These are phyloP conservation scores for Cyclocybe aegerita DNA, from an alignment of 768 basidiomycete genomes.

Conservation along the genomic window DNA sequence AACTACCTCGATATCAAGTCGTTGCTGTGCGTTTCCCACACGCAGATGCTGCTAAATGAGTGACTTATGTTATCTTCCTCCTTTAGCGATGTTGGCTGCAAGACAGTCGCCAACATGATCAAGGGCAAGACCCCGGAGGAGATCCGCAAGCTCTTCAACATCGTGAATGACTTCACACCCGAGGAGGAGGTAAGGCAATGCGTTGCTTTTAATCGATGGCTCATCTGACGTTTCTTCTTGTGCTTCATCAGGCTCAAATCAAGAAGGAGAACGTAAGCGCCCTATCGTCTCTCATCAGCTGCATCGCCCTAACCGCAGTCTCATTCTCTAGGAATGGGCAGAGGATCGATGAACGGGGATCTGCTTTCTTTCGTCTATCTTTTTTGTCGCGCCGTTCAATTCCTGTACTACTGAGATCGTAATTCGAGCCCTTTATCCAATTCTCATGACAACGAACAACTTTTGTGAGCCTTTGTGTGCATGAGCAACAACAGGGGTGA, in stretches of 20 bases:
- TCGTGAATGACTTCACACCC: constrained; percentile 97
- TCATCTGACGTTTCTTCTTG: constrained; percentile 9
- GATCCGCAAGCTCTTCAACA: constrained; percentile 97
- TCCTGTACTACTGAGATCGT: constrained; percentile 13
- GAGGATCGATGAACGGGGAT: constrained; percentile 70
- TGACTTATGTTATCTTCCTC: constrained; percentile 1
- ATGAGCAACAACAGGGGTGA: background rate
- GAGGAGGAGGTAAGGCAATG: constrained; percentile 84
- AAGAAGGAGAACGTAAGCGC: constrained; percentile 95
- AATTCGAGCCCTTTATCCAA: constrained; percentile 8
- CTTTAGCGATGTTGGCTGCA: constrained; percentile 91
- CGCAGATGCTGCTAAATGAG: background rate
- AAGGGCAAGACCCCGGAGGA: constrained; percentile 99
- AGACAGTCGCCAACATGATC: constrained; percentile 99
- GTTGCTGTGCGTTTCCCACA: constrained; percentile 68
- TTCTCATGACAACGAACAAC: background rate
- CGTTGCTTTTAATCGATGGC: constrained; percentile 6
- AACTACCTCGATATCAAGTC: constrained; percentile 99
- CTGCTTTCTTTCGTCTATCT: constrained; percentile 10
- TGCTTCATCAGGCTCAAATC: constrained; percentile 77
- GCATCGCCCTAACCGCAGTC: constrained; percentile 16
- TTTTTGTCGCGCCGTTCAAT: constrained; percentile 17
- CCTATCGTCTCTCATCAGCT: constrained; percentile 2
- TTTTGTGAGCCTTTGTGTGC: background rate
- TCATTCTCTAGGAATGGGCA: constrained; percentile 76